Evolutionary conservation across 179 eudicot genomes (phyloP).

Genomic region (Sideroxylon spinosum): DNA sequence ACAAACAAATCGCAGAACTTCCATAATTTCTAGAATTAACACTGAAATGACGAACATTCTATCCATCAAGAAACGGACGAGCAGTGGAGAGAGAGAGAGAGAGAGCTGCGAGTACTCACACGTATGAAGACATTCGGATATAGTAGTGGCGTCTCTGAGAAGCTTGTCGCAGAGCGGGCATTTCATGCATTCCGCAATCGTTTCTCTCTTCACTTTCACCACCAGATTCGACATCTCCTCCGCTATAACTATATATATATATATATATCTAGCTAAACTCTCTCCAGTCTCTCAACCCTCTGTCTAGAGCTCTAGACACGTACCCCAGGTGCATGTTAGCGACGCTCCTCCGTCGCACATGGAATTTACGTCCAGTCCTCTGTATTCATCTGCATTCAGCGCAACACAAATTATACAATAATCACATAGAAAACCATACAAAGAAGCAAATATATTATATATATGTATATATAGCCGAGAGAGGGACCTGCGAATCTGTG

Average conservation of each 20-base stretch:
- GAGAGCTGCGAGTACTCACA: conserved; percentile 26
- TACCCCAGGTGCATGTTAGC: conserved; percentile 41
- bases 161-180: conserved; percentile 57
- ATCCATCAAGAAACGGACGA: background rate
- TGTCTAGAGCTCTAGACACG: conserved; percentile 22
- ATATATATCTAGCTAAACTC: no score
- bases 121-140: conserved; percentile 56
- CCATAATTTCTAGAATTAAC: background rate
- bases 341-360: conserved; percentile 17
- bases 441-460: background rate
- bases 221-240: conserved; percentile 41
- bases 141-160: conserved; percentile 49
- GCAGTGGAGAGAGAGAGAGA: background rate
- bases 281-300: no score
- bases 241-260: background rate
- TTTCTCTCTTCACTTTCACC: conserved; percentile 43
- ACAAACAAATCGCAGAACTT: background rate
- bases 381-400: conserved; percentile 24
- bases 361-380: conserved; percentile 28
- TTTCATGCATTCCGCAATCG: conserved; percentile 49
- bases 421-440: background rate
- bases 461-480: background rate
- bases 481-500: conserved; percentile 21
- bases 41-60: background rate
- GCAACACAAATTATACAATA: conserved; percentile 9